Base-by-base conservation (phyloP, 2,329 filamentous ascomycete species). In the Purpureocillium lavendulum region DNA sequence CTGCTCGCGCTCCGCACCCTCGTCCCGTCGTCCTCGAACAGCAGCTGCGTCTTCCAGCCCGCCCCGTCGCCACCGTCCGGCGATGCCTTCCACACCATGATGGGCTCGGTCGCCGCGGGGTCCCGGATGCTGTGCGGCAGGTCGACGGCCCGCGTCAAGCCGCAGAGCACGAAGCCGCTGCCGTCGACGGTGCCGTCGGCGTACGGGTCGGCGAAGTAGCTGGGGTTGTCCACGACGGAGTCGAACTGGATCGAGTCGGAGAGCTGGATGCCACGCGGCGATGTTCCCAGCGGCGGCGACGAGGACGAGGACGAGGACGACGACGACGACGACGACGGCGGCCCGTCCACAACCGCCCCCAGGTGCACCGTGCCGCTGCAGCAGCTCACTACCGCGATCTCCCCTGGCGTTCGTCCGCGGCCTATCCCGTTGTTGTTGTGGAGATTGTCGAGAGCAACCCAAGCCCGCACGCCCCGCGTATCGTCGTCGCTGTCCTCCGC, bases 21-120 rank as follows among this genome's bases (percentile, higher is more conserved):
- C 0, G 51, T 57, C 1, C 76, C 73, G 36, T 80, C 74, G 44
- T 81, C 77, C 33, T 75, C 65, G 42, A 80, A 79, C 0, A 82
- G 35, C 2, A 77, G 36, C n/a, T 54, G 59, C 15, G 60, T 66
- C 36, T 67, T 59, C 66, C 68, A 74, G 10, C 39, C 33, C 28
- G 15, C 40, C 16, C 26, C 15, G 29, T 32, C 6, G 18, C 38
- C 33, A 40, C 43, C 24, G 33, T 40, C 28, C 0, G 30, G 32
- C 7, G 40, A 49, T 15, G 49, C 47, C 29, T 60, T 64, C 66
- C 67, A 76, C 0, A 79, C 70, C 42, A 71, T 60, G 4, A 60
- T 51, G 6, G 65, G 55, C n/a, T 71, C 63, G 12, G 53, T 57
- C 0, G 53, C 69, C 2, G 61, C 44, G 0, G 58, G 56, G 10